Base-by-base conservation (phyloP, 495 filamentous ascomycete genomes). In the Trichoderma orchidacearum region DNA sequence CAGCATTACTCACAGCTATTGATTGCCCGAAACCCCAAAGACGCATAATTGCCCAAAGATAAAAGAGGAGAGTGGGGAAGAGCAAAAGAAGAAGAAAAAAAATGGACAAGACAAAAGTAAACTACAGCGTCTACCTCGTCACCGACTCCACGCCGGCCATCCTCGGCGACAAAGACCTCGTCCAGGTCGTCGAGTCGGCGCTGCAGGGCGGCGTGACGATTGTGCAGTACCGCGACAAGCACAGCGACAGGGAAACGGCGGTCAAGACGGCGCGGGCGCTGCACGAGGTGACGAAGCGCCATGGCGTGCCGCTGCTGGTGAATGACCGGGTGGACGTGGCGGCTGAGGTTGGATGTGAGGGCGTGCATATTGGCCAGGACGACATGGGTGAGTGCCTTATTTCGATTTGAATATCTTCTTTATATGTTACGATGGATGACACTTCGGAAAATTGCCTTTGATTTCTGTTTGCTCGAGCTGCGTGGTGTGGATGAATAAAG, bases 291-390 rank as follows among this genome's bases (percentile, higher is more conserved):
- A 90, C 88, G 11, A 69, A 71, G 59, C 70, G 63, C n/a, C 75
- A 86, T 61, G 71, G 76, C 17, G 82, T 96, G 0, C 93, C 92
- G 28, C 76, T 98, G 51, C 71, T 98, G 34, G 91, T 98, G 71
- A 96, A 98, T 66, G 93, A 98, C 68, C 85, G 90, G n/a, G 78
- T 95, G 5, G 91, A 95, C 72, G 87, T 98, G 17, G 90, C 90
- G 23, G 74, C 93, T 28, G 93, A 89, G 15, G 79, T 87, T 41
- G 86, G 83, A 5, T 90, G 85, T 35, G 92, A 96, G 66, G 93
- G 93, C 45, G 87, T 96, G 13, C 92, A 98, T 68, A 77, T 98
- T 36, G 92, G 93, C 30, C 92, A 96, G 69, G 89, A 95, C 79
- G 92, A 98, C 70, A 84, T 95, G 75, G 78, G 87, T 90, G 68